Base-by-base conservation (phyloP, 1,284 basidiomycete genomes). In the Malassezia yamatoensis region DNA sequence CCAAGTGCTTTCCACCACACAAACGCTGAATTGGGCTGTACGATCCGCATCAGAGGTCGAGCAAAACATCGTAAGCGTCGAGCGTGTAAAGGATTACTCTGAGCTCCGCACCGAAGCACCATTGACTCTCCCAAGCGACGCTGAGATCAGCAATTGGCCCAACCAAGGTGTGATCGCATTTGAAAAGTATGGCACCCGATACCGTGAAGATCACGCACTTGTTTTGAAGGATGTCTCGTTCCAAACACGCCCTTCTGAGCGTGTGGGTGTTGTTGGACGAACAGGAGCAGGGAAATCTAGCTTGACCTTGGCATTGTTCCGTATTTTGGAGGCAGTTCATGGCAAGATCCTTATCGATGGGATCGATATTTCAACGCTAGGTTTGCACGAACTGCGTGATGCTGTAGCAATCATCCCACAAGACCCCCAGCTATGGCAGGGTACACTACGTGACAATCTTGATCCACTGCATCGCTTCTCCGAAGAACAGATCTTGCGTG, bases 271-370 rank as follows among this genome's bases (percentile, higher is more conserved):
- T 8, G 65, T 68, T 2, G 90, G 90, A 1, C 78, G 90, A 58
- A 96, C 91, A 0, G 90, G 91, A 1, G 87, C 88, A n/a, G 90
- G 90, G 59, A 94, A 94, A 77, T 86, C 84, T 29, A 86, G 86
- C 3, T 81, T 90, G 57, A 79, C 83, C 45, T 74, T 81, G 35
- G 79, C 75, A 5, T 68, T 74, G 8, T 73, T 74, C 70, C 67
- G 72, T 53, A 72, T 74, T 54, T 66, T 74, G 53, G 91, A 96
- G 72, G 85, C 87, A 0, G 78, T 81, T 0, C 78, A 79, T 43
- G 93, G 91, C 9, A 81, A 81, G 1, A 90, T 98, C 51, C 67
- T 80, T 11, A 86, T 94, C 49, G 89, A 96, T 72, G 85, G 83
- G 5, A 79, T 90, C 5, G 87, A 91, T 71, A 86, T 90, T 61